Evolutionary conservation across 345 rosid species (phyloP), one percentile per base, ranked within the genome.

Genomic region (Cochlearia excelsa): DNA sequence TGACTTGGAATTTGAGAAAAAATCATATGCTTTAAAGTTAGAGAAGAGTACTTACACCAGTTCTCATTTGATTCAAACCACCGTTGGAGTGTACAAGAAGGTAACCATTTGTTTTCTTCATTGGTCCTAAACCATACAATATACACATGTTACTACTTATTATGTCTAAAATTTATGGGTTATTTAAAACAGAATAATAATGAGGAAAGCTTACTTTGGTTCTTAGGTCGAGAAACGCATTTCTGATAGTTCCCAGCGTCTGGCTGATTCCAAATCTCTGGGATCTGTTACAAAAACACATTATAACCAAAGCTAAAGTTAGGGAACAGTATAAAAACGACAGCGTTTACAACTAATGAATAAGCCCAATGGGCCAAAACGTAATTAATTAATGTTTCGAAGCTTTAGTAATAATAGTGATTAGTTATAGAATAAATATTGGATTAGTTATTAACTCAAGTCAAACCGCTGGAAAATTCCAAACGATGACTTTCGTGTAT

Each of bases 1-100:
- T 35, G 3, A 60, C 30, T 35, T 41, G 33, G 66, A 34, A 55
- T 31, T 6, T 2, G 42, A 63, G 44, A 39, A 45, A 40, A 46
- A 0, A 7, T 44, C 31, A 10, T 7, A 47, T 4, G 37, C 37
- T 29, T 29, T 51, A 6, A 57, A 45, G 33, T 4, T 44, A 6
- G 35, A 47, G 57, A 46, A 39, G 57, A 26, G 44, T 16, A 49
- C 60, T 57, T 71, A 85, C 96, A 68, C 96, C 94, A 41, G 67
- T 80, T 77, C 81, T 88, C 96, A 88, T 88, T 58, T 88, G 96
- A 74, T 88, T 88, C 74, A 88, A 55, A 61, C 97, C 97, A 26
- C 97, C 97, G 29, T 89, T 89, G 10, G 97, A 79, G 66, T 82
- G 83, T 37, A 82, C 89, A 46, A 79, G 59, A 68, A 89, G 46